These are phyloP conservation scores for Pholiota microspora DNA, from an alignment of 768 basidiomycete genomes.

Conservation along the genomic window DNA sequence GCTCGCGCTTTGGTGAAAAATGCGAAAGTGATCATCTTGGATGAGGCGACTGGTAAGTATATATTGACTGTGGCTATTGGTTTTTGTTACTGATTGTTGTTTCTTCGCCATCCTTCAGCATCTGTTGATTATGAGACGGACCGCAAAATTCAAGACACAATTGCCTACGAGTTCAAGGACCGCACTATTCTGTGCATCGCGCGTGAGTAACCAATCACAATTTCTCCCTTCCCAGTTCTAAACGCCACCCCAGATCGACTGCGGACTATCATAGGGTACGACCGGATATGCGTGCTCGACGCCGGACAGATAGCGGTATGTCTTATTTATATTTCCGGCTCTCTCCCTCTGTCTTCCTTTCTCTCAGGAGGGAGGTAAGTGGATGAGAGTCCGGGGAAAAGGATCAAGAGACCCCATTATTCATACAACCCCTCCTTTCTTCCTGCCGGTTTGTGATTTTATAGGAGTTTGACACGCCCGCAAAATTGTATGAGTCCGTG, in stretches of 20 bases:
- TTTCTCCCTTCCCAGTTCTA: neutral
- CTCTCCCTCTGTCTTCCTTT: neutral
- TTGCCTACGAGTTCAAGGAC: conserved; percentile 78
- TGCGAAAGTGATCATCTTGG: conserved; percentile 80
- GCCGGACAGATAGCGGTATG: conserved; percentile 71
- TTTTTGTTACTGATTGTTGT: no score
- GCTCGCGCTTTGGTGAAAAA: conserved; percentile 90
- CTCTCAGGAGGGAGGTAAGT: neutral
- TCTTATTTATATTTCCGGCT: conserved; percentile 12
- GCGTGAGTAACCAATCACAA: conserved; percentile 44
- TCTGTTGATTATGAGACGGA: conserved; percentile 91
- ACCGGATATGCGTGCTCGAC: conserved; percentile 86
- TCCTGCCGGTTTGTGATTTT: neutral
- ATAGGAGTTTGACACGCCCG: conserved; percentile 82
- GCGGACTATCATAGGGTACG: conserved; percentile 84
- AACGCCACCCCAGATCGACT: conserved; percentile 59
- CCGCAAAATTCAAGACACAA: conserved; percentile 88
- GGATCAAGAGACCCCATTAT: no score
- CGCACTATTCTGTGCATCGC: conserved; percentile 87
- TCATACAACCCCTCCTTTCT: neutral
- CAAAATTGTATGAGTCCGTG: conserved; percentile 51
- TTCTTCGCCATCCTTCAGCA: conserved; percentile 45
- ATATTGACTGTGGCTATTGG: no score
- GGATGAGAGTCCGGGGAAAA: no score
- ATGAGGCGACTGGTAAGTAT: conserved; percentile 78